These are phyloP conservation scores for Termitomyces sp. DNA, from an alignment of 768 basidiomycete genomes.

Conservation along the genomic window DNA sequence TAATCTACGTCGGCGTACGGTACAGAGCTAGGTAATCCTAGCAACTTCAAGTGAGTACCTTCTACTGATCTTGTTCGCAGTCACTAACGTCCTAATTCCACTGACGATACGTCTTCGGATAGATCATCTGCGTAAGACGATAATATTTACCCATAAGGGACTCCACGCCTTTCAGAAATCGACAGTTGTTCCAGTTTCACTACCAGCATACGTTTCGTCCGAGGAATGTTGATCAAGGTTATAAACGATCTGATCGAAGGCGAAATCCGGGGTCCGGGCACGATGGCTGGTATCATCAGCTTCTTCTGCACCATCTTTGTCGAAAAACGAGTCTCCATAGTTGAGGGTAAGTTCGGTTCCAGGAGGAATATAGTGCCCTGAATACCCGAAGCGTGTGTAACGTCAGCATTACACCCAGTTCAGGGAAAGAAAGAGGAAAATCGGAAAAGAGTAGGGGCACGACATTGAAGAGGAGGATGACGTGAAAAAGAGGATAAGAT, in stretches of 20 bases:
- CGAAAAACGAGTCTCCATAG: conserved; percentile 55
- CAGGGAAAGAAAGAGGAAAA: neutral
- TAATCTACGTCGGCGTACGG: no score
- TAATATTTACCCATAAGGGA: neutral
- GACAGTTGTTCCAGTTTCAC: neutral
- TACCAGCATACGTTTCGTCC: conserved; percentile 19
- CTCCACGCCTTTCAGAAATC: neutral
- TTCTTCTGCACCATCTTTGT: conserved; percentile 4
- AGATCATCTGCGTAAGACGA: neutral
- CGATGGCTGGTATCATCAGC: neutral
- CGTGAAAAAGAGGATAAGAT: conserved; percentile 1
- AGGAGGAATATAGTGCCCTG: conserved; percentile 38
- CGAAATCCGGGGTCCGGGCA: neutral
- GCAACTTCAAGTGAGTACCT: no score
- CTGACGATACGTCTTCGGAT: neutral
- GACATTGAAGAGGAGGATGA: neutral
- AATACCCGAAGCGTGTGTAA: conserved; percentile 3
- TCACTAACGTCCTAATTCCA: no score
- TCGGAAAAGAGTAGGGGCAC: neutral
- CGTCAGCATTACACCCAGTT: neutral
- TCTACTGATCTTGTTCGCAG: no score
- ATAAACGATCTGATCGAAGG: no score
- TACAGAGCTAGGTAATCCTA: no score
- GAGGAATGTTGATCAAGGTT: conserved; percentile 24
- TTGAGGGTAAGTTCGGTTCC: conserved; percentile 56